A percentile compares a stretch with the other conserved stretches of the same genome.
These are phyloP conservation scores for Nicotiana rustica DNA, from an alignment of 305 asterid genomes.

Conservation along the genomic window DNA sequence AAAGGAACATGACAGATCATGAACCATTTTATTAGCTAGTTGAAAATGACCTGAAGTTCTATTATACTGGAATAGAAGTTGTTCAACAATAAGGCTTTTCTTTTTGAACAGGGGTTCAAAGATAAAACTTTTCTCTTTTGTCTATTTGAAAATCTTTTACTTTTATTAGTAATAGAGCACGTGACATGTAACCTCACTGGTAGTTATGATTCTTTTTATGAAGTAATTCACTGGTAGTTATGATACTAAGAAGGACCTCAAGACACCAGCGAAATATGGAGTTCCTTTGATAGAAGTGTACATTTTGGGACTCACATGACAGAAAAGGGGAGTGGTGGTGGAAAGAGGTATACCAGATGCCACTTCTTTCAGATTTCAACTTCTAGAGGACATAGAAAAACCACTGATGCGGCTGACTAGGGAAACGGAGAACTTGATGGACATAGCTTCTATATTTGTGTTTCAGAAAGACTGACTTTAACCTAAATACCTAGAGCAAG, in stretches of 20 bases:
- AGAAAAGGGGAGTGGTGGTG: background rate
- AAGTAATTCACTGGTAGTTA: background rate
- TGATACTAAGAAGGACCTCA: slow-evolving; percentile 3
- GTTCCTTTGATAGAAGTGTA: background rate
- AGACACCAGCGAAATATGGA: background rate
- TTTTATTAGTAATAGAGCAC: background rate
- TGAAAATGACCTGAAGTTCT: background rate
- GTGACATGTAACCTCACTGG: background rate
- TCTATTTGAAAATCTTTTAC: background rate
- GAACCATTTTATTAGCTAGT: slow-evolving; percentile 23
- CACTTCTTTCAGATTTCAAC: slow-evolving; percentile 3
- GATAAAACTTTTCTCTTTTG: background rate
- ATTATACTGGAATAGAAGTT: background rate
- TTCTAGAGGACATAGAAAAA: background rate
- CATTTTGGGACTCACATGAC: background rate
- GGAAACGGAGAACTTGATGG: background rate
- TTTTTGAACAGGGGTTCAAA: slow-evolving; percentile 3
- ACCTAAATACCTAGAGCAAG: background rate
- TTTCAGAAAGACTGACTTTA: background rate
- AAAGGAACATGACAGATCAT: background rate
- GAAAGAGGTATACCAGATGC: background rate
- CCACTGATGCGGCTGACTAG: background rate
- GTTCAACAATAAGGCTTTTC: background rate
- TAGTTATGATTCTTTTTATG: background rate
- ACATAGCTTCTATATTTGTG: background rate